phyloP scores from a whole-genome alignment of 2,329 filamentous ascomycete species.

The Fusarium sp. region DNA sequence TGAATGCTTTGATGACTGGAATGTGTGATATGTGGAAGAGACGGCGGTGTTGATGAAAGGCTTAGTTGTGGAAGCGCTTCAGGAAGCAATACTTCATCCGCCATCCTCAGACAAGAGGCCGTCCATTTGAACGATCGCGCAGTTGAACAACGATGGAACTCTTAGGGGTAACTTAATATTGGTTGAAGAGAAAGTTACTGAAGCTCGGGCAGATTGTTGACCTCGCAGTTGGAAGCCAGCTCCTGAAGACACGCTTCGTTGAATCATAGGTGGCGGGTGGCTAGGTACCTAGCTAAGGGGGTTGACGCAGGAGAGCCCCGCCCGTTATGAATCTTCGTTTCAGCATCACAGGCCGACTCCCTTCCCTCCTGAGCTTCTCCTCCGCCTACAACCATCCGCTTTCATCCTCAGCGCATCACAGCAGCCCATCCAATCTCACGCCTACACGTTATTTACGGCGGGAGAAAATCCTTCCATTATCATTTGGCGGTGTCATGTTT shows the following conservation, averaged over 20 bases:
- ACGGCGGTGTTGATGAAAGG: accelerated
- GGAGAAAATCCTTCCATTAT: accelerated
- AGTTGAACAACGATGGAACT: no score
- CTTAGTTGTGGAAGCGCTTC: neutral
- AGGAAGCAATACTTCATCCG: no score
- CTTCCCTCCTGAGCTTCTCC: neutral
- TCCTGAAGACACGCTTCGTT: neutral
- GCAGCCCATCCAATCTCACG: neutral
- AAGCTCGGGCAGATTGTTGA: neutral
- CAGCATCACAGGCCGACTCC: neutral
- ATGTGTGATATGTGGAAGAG: no score
- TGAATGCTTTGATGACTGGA: neutral
- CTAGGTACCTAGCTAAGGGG: neutral
- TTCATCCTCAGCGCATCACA: neutral
- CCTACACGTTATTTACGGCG: neutral
- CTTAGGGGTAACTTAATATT: no score
- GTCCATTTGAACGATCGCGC: no score
- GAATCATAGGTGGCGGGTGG: neutral
- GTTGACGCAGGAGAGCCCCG: accelerated
- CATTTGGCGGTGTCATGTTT: accelerated
- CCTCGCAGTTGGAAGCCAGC: neutral
- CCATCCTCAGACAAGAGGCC: no score
- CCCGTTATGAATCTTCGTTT: neutral
- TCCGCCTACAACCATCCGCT: neutral
- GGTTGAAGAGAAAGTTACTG: no score